Conservation (phyloP, 2,329 filamentous ascomycete genomes). For the Epicoccum nigrum region DNA sequence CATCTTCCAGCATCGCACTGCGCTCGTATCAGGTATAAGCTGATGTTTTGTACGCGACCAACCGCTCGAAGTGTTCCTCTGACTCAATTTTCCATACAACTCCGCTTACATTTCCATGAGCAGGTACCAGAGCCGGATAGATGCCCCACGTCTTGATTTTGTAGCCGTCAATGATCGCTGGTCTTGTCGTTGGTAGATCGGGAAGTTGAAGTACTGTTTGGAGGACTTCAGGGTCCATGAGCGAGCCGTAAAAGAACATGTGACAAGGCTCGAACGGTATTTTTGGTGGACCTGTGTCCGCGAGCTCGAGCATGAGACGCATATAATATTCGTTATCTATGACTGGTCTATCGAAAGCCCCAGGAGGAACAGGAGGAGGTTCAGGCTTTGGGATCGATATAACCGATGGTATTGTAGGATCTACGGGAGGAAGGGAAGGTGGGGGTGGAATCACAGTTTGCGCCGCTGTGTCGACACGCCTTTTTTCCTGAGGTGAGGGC, state of each 20-base stretch:
- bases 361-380: no score
- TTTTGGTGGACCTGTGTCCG: no score
- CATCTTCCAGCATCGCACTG: neutral
- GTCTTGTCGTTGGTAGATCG: constrained; percentile 25
- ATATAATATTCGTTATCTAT: no score
- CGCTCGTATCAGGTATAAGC: constrained; percentile 25
- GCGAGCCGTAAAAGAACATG: neutral
- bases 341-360: no score
- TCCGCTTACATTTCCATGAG: constrained; percentile 19
- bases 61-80: constrained; percentile 21
- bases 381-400: no score
- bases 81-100: constrained; percentile 21
- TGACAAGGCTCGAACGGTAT: neutral
- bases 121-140: constrained; percentile 35
- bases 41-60: constrained; percentile 30
- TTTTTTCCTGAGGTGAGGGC: no score
- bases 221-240: constrained; percentile 36
- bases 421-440: no score
- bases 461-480: no score
- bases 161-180: constrained; percentile 33
- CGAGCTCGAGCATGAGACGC: no score
- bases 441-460: no score
- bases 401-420: no score
- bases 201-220: constrained; percentile 34
- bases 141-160: constrained; percentile 42